phyloP scores from a whole-genome alignment of 1,139 yeast genomes.

The Candida labiduridarum region DNA sequence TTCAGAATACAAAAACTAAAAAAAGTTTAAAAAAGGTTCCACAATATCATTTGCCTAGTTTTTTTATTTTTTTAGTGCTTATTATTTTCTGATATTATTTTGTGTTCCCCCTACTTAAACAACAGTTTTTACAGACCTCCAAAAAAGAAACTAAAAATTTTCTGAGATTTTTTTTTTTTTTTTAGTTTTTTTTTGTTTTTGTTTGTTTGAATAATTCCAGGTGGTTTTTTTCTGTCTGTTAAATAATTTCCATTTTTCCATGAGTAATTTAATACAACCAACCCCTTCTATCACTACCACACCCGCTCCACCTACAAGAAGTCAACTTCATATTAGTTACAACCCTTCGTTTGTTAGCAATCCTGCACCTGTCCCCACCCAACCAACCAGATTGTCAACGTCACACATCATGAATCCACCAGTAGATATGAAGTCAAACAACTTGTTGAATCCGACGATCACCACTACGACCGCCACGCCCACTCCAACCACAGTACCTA shows the following conservation, averaged over 20 bases:
- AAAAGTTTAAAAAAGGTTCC: not conserved
- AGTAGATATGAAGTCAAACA: conserved; percentile 3
- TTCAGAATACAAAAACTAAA: not conserved
- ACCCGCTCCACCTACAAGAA: not conserved
- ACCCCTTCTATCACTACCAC: not conserved
- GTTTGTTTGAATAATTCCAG: not conserved
- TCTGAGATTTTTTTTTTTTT: not conserved
- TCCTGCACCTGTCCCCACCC: not conserved
- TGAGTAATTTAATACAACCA: conserved; percentile 6
- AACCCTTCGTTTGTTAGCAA: conserved; percentile 2
- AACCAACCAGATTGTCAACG: not conserved
- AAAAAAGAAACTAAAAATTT: conserved; percentile 1
- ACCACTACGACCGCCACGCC: not conserved
- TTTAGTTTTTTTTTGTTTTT: not conserved
- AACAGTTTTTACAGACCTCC: not conserved
- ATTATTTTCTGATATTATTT: not conserved
- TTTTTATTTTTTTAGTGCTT: not conserved
- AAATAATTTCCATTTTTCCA: conserved; percentile 2
- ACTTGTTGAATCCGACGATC: conserved; percentile 2
- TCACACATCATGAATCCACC: conserved; percentile 5
- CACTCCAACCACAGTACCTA: not conserved
- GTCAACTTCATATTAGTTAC: conserved; percentile 1
- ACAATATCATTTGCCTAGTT: not conserved
- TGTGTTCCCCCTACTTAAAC: conserved; percentile 2
- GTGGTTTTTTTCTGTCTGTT: conserved; percentile 1